Evolutionary conservation across 495 filamentous ascomycete genomes (phyloP), one percentile per base, ranked within the genome.

Genomic region (Aspergillus carlsbadensis): DNA sequence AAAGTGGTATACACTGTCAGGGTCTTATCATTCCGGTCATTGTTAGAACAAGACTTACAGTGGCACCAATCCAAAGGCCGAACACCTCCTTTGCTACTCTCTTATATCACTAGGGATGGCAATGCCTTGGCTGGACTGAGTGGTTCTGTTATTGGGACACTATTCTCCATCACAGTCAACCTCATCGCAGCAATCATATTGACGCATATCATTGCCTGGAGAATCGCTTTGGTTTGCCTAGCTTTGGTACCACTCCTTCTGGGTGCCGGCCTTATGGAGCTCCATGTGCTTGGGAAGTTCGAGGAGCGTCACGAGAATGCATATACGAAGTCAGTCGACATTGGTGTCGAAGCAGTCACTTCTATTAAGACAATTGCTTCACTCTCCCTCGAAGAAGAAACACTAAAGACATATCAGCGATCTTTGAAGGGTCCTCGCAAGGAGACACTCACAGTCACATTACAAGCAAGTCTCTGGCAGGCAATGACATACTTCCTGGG

Each of bases 241-340:
- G 50, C 72, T 43, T 36, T 71, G 66, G 61, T 80, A 44, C 73
- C 78, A 46, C 58, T 77, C 29, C 66, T 77, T 1, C 67, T 84
- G 0, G 66, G 64, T 11, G 71, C 72, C 18, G 70, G 77, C 5
- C 71, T 84, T 45, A 77, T 87, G 78, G 71, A 81, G 43, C 71
- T 85, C 21, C 65, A 66, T 18, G 69, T 81, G 1, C 69, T 81
- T 26, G 73, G 76, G 2, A 73, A 79, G 22, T 84, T 86, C 45
- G 80, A 87, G 49, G 76, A 84, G 34, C 74, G 80, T 6, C 86
- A 88, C 46, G 77, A 82, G 55, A 73, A 74, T 35, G 77, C 79
- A 2, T 82, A 78, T 47, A 70, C 76, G 17, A 72, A 74, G 48
- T 79, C 80, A 0, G 73, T 78, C 6, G 73, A 74, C 18, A 81